Base-by-base conservation (phyloP, 768 basidiomycete species). In the Phanerochaete carnosa region DNA sequence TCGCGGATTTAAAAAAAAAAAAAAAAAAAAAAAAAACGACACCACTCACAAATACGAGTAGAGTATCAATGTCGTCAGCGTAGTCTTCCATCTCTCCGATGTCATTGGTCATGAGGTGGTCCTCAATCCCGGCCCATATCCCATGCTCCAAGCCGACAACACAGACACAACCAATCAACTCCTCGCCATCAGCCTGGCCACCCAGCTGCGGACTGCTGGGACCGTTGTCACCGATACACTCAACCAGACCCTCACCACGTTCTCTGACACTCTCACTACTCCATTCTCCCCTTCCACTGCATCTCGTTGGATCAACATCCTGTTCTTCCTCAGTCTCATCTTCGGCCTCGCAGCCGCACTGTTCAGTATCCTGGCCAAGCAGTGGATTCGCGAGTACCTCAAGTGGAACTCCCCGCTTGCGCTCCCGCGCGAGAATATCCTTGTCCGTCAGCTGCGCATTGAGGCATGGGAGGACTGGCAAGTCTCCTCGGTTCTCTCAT, bases 351-450 rank as follows among this genome's bases (percentile, higher is more conserved):
- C 45, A 2, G 51, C 61, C 16, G 61, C 61, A 2, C 54, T 55
- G 19, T 30, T 62, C 28, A 46, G 49, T 23, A 57, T 62, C 35
- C 26, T 57, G 15, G 61, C 46, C 8, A 57, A 57, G 47, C 61
- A 62, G 45, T 62, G 61, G 61, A 32, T 62, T 1, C 37, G 59
- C n/a, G 59, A 60, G 45, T 60, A 45, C 39, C 15, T 30, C 25
- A 28, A 29, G n/a, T 56, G 55, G 55, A 56, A 33, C 26, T 45
- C 26, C 1, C 39, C 45, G 13, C 25, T 46, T 1, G 55, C 25
- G 12, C 15, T 35, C 7, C 55, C 55, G 2, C 39, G 55, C 25
- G 55, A 56, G 37, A 56, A 56, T 35, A 35, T 56, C 13, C 55
- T 45, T 28, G 26, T 46, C 22, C 55, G 55, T 23, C 55, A 56